phyloP scores from a whole-genome alignment of 108 stramenopile genomes.

The Skeletonema menzelii region DNA sequence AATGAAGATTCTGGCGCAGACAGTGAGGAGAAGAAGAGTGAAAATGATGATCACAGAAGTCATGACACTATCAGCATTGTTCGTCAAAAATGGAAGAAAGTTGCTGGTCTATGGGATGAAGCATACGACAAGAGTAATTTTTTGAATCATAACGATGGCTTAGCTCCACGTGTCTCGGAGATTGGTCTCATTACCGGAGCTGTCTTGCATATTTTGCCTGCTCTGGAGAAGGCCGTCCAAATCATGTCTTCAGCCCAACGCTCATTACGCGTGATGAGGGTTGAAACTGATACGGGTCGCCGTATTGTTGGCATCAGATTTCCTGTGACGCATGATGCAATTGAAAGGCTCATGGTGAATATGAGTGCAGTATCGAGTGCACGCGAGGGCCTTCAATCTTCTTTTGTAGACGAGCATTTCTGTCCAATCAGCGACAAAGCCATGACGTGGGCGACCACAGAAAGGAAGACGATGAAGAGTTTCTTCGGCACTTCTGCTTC shows the following conservation, averaged over 20 bases:
- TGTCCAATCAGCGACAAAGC: constrained; percentile 36
- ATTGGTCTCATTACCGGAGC: constrained; percentile 61
- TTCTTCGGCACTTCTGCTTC: constrained; percentile 41
- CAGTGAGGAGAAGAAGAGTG: constrained; percentile 26
- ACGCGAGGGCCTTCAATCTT: constrained; percentile 10
- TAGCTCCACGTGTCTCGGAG: constrained; percentile 52
- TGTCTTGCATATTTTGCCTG: constrained; percentile 55
- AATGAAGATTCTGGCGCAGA: not conserved
- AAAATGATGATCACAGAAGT: not conserved
- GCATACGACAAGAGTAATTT: constrained; percentile 41
- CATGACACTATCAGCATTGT: constrained; percentile 14
- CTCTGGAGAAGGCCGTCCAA: constrained; percentile 57
- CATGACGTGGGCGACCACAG: constrained; percentile 44
- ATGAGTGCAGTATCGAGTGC: constrained; percentile 23
- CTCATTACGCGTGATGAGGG: constrained; percentile 52
- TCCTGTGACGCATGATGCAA: constrained; percentile 42
- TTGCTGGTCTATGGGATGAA: constrained; percentile 44
- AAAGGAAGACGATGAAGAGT: constrained; percentile 59
- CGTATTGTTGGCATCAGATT: constrained; percentile 62
- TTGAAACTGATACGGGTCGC: constrained; percentile 24
- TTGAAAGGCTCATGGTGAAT: constrained; percentile 28
- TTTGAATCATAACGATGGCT: constrained; percentile 35
- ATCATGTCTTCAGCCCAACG: constrained; percentile 28
- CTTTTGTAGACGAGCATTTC: constrained; percentile 44
- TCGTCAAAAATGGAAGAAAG: constrained; percentile 19